Evolutionary conservation across 352 stramenopile genomes (phyloP).

Genomic region (Phytophthora hybrid): DNA sequence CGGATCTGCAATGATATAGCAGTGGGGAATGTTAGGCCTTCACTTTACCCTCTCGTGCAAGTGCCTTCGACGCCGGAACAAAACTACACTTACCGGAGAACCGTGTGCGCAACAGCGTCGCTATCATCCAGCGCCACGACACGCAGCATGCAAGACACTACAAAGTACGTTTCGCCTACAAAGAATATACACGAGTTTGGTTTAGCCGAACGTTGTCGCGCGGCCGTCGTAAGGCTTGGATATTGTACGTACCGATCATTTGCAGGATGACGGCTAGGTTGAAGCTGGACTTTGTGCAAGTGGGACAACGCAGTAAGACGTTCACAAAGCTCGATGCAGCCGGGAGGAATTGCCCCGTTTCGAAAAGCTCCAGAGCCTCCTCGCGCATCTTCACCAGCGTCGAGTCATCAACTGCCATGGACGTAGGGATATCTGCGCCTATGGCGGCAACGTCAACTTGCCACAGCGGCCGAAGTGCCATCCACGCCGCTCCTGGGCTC

Average conservation of each 20-base stretch:
- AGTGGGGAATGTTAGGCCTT: background rate
- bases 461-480: slow-evolving; percentile 35
- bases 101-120: slow-evolving; percentile 81
- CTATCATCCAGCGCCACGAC: slow-evolving; percentile 71
- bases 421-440: background rate
- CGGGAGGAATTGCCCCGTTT: slow-evolving; percentile 58
- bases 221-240: background rate
- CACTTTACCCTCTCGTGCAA: background rate
- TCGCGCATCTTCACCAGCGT: slow-evolving; percentile 56
- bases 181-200: background rate
- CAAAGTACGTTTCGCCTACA: slow-evolving; percentile 74
- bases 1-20: slow-evolving; percentile 49
- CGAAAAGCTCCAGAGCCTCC: slow-evolving; percentile 52
- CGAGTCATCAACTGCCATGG: slow-evolving; percentile 22
- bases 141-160: slow-evolving; percentile 70
- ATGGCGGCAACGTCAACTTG: slow-evolving; percentile 10
- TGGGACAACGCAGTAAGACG: slow-evolving; percentile 56
- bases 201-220: background rate
- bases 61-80: background rate
- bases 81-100: slow-evolving; percentile 55
- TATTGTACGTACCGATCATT: slow-evolving; percentile 50
- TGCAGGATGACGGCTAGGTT: slow-evolving; percentile 84
- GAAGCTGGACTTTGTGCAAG: slow-evolving; percentile 75
- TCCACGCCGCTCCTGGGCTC: slow-evolving; percentile 10
- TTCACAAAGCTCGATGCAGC: slow-evolving; percentile 58